Percentiles rank a stretch among this genome's conserved stretches.
These are phyloP conservation scores for Zopfia rhizophila DNA, from an alignment of 2,329 filamentous ascomycete genomes.

Conservation along the genomic window DNA sequence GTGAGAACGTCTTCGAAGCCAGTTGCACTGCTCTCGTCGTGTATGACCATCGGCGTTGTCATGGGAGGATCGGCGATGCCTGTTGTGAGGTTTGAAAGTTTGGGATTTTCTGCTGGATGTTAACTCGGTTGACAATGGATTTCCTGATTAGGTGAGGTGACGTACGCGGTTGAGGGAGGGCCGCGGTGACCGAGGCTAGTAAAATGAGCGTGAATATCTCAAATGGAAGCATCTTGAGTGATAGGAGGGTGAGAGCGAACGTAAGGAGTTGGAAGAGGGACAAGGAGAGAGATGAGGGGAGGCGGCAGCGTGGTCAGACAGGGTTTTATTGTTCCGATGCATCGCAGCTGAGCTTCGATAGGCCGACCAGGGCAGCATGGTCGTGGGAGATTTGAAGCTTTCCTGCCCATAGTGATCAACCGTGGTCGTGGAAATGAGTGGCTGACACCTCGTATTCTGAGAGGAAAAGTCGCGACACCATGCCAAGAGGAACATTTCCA, in stretches of 20 bases:
- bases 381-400: conserved; percentile 9
- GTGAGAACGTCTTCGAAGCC: conserved; percentile 21
- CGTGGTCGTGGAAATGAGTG: conserved; percentile 16
- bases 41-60: neutral
- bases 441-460: conserved; percentile 13
- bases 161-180: conserved; percentile 25
- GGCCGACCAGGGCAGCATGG: too few relatives aligned
- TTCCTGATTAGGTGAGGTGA: conserved; percentile 6
- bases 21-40: conserved; percentile 15
- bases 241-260: neutral
- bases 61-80: neutral
- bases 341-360: neutral
- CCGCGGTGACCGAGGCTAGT: conserved; percentile 12
- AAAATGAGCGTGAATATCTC: conserved; percentile 28
- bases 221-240: conserved; percentile 22
- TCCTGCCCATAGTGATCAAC: neutral
- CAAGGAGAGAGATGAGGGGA: neutral
- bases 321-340: neutral
- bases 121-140: neutral
- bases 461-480: conserved; percentile 3
- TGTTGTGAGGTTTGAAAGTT: conserved; percentile 1
- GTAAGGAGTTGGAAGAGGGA: neutral
- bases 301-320: neutral
- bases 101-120: neutral
- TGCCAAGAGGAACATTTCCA: neutral